Evolutionary conservation across 1,139 yeast species (phyloP), one percentile per base, ranked within the genome.

Genomic region (Fermentozyma sake): DNA sequence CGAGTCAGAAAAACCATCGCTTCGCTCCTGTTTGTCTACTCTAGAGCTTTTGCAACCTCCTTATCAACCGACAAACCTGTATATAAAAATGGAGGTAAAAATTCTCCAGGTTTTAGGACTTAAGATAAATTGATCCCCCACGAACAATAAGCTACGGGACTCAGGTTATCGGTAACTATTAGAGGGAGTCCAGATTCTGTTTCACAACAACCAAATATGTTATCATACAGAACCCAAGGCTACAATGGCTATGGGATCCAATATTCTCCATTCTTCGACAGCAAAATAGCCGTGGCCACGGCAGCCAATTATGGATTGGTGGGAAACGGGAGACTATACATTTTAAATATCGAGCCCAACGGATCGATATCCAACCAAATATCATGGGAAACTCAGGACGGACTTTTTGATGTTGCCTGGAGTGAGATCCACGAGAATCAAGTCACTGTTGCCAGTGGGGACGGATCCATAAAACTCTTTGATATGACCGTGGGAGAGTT

Each of bases 251-350:
- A 85, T 51, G 81, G 82, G 0, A 81, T 87, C 10, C 83, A 81
- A 46, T 91, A 89, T 60, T 87, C 96, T 1, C 97, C 97, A 5
- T 91, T 78, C 49, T 83, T 75, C 44, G 97, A 91, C 56, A 84
- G 83, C 57, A 83, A 83, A 46, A 52, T 91, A 9, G 96, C 96
- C 0, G 93, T 86, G 18, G 93, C 95, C 1, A 68, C 94, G 0
- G 81, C 96, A 0, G 86, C 97, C 18, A 91, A 91, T 56, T 91
- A 80, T 55, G 97, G 97, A 2, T 64, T 91, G 7, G 96, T 86
- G 4, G 98, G 98, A 3, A 91, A 91, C 52, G 98, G 98, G 3
- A 69, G 85, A 38, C 61, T 91, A 16, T 79, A 65, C 44, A 63
- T 89, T 2, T 60, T 89, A 19, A 76, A 76, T 29, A 81, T 91